These are phyloP conservation scores for Trichosporon faecale DNA, from an alignment of 1,284 basidiomycete genomes.

Conservation along the genomic window DNA sequence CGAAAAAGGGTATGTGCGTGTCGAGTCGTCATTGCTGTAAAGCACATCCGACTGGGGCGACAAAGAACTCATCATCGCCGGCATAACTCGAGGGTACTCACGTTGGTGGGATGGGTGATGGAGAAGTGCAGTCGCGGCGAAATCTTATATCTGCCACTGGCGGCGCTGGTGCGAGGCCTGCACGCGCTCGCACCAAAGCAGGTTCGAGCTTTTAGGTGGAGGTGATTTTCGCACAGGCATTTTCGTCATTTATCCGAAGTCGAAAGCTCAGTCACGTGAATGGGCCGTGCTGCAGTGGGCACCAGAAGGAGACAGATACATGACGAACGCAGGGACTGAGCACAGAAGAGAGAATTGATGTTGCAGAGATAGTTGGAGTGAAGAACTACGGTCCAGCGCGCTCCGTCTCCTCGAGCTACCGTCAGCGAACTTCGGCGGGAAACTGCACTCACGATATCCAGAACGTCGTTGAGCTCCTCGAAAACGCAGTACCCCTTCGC, in stretches of 20 bases:
- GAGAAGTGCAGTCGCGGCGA: not conserved
- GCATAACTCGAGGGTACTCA: not conserved
- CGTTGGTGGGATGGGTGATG: not conserved
- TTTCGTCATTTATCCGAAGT: not conserved
- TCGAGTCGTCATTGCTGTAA: conserved; percentile 9
- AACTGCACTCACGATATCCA: not conserved
- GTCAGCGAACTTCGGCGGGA: too few species aligned
- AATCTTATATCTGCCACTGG: conserved; percentile 1
- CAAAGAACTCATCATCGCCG: conserved; percentile 8
- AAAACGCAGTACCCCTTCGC: not conserved
- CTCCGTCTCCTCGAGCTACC: not conserved
- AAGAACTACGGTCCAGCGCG: not conserved
- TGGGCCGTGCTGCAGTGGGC: too few species aligned
- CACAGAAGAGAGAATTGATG: not conserved
- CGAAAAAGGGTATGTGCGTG: conserved; percentile 6
- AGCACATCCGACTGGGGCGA: conserved; percentile 9
- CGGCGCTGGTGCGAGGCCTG: not conserved
- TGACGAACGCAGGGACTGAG: not conserved
- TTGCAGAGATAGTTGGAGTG: not conserved
- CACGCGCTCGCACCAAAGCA: not conserved
- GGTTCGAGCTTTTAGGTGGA: not conserved
- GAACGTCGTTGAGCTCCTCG: not conserved
- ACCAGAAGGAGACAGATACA: not conserved
- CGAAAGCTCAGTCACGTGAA: not conserved
- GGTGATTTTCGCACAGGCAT: not conserved